Base-by-base conservation (phyloP, 768 basidiomycete genomes). In the Amanita pallidorosea region DNA sequence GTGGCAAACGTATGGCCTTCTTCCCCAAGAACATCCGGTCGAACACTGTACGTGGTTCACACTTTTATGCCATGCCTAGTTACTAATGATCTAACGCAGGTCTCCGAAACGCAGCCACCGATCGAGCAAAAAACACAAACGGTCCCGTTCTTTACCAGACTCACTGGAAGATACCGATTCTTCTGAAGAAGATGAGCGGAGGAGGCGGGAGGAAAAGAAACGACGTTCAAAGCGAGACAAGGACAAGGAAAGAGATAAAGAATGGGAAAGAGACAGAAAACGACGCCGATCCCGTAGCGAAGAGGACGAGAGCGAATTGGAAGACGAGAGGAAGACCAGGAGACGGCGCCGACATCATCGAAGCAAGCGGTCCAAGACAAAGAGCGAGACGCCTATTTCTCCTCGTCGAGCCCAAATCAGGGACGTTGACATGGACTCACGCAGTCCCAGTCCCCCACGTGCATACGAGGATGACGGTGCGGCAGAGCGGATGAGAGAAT, bases 1-100 rank as follows among this genome's bases (percentile, higher is more conserved):
- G 72, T 70, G 5, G 63, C 80, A 2, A 74, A 75, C 56, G 72
- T 89, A n/a, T 93, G 90, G 90, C 90, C 90, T 1, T 65, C 80
- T 3, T 92, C 90, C 2, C 90, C 90, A 0, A 84, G 83, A 55
- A 77, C 73, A 8, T 79, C 80, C 49, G 67, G 75, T 34, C 77
- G 86, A 34, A 64, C 66, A 42, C 55, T 78, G 79, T 86, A 65
- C 27, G 81, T 70, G 38, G 9, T 40, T 17, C 3, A 18, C 36
- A 52, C 43, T 18, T n/a, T n/a, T 27, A 15, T 37, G 37, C 13
- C n/a, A 35, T 17, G 9, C 22, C 22, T 11, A 31, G n/a, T 5
- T 36, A 23, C 22, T 47, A 6, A 47, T 18, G 18, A 29, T 33
- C 48, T 44, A 46, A 20, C 41, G n/a, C 50, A 88, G 85, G 44